Percentiles rank a stretch among this genome's conserved stretches.
Evolutionary conservation across 2,329 filamentous ascomycete genomes (phyloP).

Genomic region (Botryotinia globosa): DNA sequence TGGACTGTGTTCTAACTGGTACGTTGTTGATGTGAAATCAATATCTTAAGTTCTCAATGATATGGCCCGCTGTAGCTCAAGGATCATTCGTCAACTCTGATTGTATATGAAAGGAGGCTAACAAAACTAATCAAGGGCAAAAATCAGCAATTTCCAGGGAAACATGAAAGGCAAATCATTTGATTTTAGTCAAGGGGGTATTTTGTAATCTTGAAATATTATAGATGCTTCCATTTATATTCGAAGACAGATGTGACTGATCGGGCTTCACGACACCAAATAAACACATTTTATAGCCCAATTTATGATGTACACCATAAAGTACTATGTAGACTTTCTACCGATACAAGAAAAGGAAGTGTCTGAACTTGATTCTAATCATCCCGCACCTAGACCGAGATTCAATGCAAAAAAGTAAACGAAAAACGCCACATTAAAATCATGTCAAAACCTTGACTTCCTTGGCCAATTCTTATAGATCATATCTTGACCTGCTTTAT

Average conservation of each 20-base stretch:
- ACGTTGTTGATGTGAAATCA: background rate
- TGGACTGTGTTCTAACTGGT: background rate
- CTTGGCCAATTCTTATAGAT: background rate
- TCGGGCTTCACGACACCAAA: background rate
- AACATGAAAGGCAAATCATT: background rate
- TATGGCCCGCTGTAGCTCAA: background rate
- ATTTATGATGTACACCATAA: background rate
- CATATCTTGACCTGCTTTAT: background rate
- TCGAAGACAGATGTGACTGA: background rate
- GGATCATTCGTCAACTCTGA: background rate
- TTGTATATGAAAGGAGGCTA: background rate
- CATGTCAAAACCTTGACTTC: background rate
- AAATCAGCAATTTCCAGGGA: background rate
- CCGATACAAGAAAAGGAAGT: background rate
- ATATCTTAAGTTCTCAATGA: background rate
- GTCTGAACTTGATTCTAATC: background rate
- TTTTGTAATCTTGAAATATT: background rate
- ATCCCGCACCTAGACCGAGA: background rate
- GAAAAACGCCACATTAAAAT: background rate
- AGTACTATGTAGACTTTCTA: background rate
- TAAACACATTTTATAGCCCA: background rate
- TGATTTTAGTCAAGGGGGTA: too few relatives aligned
- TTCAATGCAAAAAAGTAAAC: background rate
- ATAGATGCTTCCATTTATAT: background rate
- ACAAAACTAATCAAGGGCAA: background rate